These are phyloP conservation scores for Xylaria sp. DNA, from an alignment of 2,329 filamentous ascomycete genomes.

Conservation along the genomic window DNA sequence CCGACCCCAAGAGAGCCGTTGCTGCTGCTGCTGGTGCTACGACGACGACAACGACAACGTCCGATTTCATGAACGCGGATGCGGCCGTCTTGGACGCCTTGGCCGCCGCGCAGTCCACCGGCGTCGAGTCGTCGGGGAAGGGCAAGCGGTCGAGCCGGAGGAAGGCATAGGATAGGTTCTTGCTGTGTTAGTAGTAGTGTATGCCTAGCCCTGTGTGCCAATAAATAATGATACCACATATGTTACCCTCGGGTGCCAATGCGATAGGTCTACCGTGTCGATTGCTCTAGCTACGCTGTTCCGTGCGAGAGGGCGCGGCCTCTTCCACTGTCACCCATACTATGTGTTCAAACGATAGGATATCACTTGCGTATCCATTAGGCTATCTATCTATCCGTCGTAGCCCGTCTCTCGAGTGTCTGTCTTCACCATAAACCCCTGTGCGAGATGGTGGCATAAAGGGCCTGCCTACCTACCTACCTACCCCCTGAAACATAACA, in stretches of 20 bases:
- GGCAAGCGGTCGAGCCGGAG: conserved; percentile 39
- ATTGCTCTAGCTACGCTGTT: not conserved
- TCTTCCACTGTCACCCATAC: not conserved
- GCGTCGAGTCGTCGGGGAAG: conserved; percentile 25
- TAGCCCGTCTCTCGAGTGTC: too few species aligned
- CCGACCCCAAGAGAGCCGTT: conserved; percentile 65
- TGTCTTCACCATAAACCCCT: too few species aligned
- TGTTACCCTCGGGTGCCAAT: conserved; percentile 2
- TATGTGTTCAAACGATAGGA: not conserved
- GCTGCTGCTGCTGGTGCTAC: too few species aligned
- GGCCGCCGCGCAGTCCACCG: conserved; percentile 31
- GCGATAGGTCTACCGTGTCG: not conserved
- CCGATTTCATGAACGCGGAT: conserved; percentile 43
- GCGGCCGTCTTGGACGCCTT: conserved; percentile 53
- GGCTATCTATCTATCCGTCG: too few species aligned
- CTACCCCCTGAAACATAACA: too few species aligned
- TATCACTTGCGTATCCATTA: too few species aligned
- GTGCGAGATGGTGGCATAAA: too few species aligned
- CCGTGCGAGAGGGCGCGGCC: not conserved
- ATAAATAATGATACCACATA: conserved; percentile 11
- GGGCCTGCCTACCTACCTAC: too few species aligned
- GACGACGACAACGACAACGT: conserved; percentile 29
- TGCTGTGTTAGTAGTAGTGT: conserved; percentile 29
- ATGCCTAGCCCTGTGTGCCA: conserved; percentile 28
- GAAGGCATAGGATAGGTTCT: conserved; percentile 38